Evolutionary conservation across 345 rosid species (phyloP).

Genomic region (Citrus hindsii): DNA sequence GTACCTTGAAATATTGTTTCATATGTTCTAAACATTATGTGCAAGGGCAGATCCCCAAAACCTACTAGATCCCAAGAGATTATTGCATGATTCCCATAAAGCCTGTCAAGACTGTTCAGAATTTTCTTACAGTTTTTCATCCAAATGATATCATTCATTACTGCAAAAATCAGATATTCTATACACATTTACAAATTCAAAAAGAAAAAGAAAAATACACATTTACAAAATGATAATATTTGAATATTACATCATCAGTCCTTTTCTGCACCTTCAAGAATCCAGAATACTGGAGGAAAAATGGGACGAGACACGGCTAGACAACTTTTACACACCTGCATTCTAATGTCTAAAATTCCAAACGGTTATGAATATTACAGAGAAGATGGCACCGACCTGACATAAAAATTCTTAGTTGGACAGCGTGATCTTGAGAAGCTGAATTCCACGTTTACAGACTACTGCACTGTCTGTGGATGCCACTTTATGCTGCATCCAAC

Average conservation of each 20-base stretch:
- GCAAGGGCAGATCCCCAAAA: background rate
- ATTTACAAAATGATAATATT: background rate
- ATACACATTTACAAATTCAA: background rate
- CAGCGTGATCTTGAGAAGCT: too few relatives aligned
- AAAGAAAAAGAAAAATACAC: background rate
- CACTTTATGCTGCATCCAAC: too few relatives aligned
- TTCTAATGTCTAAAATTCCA: background rate
- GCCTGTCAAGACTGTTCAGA: background rate
- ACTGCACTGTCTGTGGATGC: too few relatives aligned
- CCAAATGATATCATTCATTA: background rate
- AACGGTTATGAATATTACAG: background rate
- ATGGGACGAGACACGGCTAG: background rate
- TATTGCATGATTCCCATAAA: background rate
- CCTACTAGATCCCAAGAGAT: background rate
- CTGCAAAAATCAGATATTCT: background rate
- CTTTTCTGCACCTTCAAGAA: constrained; percentile 3
- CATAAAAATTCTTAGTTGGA: constrained; percentile 5
- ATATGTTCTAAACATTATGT: background rate
- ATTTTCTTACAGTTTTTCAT: background rate
- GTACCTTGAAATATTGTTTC: background rate
- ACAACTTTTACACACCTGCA: background rate
- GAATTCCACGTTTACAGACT: too few relatives aligned
- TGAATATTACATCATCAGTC: background rate
- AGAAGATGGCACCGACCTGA: constrained; percentile 15
- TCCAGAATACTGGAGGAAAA: background rate